Evolutionary conservation across 169 alveolate genomes (phyloP).

Genomic region (Eimeria necatrix): DNA sequence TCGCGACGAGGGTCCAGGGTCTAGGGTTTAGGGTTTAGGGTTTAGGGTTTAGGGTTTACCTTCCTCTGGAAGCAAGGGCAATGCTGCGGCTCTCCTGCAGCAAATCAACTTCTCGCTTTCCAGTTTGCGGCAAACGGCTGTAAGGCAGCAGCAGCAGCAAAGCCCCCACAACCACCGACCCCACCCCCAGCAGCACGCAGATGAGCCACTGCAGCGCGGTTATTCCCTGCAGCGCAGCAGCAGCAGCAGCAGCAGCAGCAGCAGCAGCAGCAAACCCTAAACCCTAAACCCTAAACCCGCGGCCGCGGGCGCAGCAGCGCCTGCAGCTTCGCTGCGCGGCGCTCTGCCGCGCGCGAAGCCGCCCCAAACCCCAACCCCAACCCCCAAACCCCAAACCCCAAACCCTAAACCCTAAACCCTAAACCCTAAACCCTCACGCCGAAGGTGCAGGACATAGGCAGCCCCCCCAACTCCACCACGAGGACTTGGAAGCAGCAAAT

Average conservation of each 20-base stretch:
- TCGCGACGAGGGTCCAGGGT: too few species aligned
- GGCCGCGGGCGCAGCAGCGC: not conserved
- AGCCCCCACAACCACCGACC: constrained; percentile 45
- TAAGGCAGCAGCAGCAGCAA: constrained; percentile 71
- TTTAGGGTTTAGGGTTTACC: constrained; percentile 15
- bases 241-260: not conserved
- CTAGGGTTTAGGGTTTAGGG: too few species aligned
- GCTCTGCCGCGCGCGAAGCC: not conserved
- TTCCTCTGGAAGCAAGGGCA: constrained; percentile 81
- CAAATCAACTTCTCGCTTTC: constrained; percentile 65
- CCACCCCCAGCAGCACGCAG: constrained; percentile 69
- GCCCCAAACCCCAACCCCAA: too few species aligned
- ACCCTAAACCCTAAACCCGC: not conserved
- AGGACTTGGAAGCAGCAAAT: constrained; percentile 63
- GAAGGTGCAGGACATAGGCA: constrained; percentile 32
- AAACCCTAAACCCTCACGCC: not conserved
- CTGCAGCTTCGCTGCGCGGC: not conserved
- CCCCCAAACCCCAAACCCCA: too few species aligned
- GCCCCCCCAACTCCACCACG: constrained; percentile 71
- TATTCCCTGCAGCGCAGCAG: constrained; percentile 39
- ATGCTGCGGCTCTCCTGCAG: constrained; percentile 55
- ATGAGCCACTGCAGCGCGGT: constrained; percentile 77
- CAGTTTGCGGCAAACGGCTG: constrained; percentile 72
- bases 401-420: too few species aligned
- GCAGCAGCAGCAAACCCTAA: not conserved